A percentile compares a stretch with the other conserved stretches of the same genome.
Conservation (phyloP, 2,329 filamentous ascomycete genomes). For the Lasiodiplodia theobromae region DNA sequence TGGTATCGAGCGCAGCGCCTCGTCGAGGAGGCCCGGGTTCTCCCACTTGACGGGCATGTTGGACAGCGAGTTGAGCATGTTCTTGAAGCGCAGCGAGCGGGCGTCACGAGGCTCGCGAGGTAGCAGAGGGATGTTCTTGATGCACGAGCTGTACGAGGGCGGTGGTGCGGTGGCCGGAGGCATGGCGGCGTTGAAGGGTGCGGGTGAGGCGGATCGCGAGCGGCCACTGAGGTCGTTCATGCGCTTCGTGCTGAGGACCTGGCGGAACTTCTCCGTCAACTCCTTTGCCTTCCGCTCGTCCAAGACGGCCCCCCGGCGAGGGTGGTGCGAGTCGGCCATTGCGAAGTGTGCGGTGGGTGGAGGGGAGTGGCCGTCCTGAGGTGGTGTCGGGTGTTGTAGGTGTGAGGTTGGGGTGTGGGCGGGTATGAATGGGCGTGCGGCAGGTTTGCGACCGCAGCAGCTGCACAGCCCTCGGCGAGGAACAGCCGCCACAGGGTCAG, state of each 20-base stretch:
- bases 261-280: slow-evolving; percentile 83
- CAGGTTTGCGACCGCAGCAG: slow-evolving; percentile 29
- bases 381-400: slow-evolving; percentile 3
- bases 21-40: slow-evolving; percentile 92
- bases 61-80: slow-evolving; percentile 83
- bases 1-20: slow-evolving; percentile 85
- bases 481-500: slow-evolving; percentile 30
- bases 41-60: slow-evolving; percentile 93
- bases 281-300: slow-evolving; percentile 77
- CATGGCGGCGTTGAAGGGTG: slow-evolving; percentile 43
- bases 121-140: slow-evolving; percentile 70
- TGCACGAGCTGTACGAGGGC: slow-evolving; percentile 64
- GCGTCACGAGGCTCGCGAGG: slow-evolving; percentile 73
- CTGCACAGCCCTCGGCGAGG: slow-evolving; percentile 29
- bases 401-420: slow-evolving; percentile 23
- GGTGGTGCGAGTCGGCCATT: slow-evolving; percentile 38
- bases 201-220: slow-evolving; percentile 65
- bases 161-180: slow-evolving; percentile 48
- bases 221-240: slow-evolving; percentile 79
- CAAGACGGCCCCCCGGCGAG: slow-evolving; percentile 36
- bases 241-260: slow-evolving; percentile 83
- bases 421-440: slow-evolving; percentile 27
- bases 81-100: slow-evolving; percentile 61
- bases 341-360: slow-evolving; percentile 5
- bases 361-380: slow-evolving; percentile 11